Conservation (phyloP, 2,329 filamentous ascomycete genomes). For the Colletotrichum lini region DNA sequence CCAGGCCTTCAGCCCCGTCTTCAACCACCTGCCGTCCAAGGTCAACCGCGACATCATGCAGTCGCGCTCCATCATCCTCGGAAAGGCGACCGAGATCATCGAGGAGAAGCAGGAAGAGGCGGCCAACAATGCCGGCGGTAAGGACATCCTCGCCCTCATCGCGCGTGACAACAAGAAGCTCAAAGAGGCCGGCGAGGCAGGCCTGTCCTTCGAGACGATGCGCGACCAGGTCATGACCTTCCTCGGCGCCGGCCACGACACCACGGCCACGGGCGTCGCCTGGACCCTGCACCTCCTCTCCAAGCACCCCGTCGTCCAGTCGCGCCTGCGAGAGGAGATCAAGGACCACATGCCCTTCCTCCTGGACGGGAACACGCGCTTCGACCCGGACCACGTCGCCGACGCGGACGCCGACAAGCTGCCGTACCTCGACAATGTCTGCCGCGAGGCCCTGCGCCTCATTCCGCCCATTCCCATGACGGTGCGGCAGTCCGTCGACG, state of each 20-base stretch:
- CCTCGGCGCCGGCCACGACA: constrained; percentile 60
- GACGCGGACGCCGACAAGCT: constrained; percentile 56
- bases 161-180: constrained; percentile 58
- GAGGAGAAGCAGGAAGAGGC: constrained; percentile 52
- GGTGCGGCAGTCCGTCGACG: constrained; percentile 57
- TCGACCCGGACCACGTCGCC: constrained; percentile 48
- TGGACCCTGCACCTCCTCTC: constrained; percentile 60
- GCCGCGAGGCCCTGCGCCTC: constrained; percentile 61
- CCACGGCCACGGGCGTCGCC: constrained; percentile 59
- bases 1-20: constrained; percentile 57
- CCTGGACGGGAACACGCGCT: constrained; percentile 52
- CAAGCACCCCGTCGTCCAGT: constrained; percentile 56
- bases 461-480: constrained; percentile 62
- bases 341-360: constrained; percentile 53
- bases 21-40: constrained; percentile 55
- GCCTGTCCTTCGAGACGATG: constrained; percentile 52
- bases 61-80: constrained; percentile 53
- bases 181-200: constrained; percentile 53
- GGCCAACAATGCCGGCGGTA: constrained; percentile 49
- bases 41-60: constrained; percentile 56
- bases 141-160: constrained; percentile 58
- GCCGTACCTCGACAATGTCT: constrained; percentile 62
- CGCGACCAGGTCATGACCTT: constrained; percentile 58
- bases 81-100: constrained; percentile 54
- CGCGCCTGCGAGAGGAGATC: constrained; percentile 57